Percentiles rank a stretch among this genome's conserved stretches.
Evolutionary conservation across 176 grass and related monocot species (phyloP).

Genomic region (Musa troglodytarum): DNA sequence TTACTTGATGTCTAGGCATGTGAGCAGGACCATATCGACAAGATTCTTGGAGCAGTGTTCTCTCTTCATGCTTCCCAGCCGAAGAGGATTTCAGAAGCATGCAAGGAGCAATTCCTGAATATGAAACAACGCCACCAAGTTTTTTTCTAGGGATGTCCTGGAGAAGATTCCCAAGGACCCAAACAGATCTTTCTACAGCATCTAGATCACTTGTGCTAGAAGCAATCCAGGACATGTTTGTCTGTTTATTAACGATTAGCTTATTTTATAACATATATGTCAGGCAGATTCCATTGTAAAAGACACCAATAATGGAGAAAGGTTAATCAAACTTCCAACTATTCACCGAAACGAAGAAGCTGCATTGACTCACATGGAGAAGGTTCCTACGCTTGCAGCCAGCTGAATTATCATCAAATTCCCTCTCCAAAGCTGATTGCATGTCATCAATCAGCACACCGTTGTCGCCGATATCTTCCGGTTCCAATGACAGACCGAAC

Average conservation of each 20-base stretch:
- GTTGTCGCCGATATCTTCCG: constrained; percentile 30
- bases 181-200: constrained; percentile 22
- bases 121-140: background rate
- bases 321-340: background rate
- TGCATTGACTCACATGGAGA: constrained; percentile 73
- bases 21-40: constrained; percentile 1
- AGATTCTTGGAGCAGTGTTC: constrained; percentile 4
- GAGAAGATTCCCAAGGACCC: constrained; percentile 24
- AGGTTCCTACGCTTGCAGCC: constrained; percentile 34
- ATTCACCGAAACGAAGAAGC: constrained; percentile 11
- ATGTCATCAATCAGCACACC: constrained; percentile 29
- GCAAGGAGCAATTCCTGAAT: too few species aligned
- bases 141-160: background rate
- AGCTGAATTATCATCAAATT: constrained; percentile 35
- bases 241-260: background rate
- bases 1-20: constrained; percentile 8
- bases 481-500: constrained; percentile 44
- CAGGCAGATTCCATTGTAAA: background rate
- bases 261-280: background rate
- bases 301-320: background rate
- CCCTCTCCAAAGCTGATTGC: constrained; percentile 26
- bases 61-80: background rate
- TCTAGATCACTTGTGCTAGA: background rate
- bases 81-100: background rate
- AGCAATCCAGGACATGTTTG: constrained; percentile 10